phyloP scores from a whole-genome alignment of 2,329 filamentous ascomycete species.

The Cordyceps tenuipes region DNA sequence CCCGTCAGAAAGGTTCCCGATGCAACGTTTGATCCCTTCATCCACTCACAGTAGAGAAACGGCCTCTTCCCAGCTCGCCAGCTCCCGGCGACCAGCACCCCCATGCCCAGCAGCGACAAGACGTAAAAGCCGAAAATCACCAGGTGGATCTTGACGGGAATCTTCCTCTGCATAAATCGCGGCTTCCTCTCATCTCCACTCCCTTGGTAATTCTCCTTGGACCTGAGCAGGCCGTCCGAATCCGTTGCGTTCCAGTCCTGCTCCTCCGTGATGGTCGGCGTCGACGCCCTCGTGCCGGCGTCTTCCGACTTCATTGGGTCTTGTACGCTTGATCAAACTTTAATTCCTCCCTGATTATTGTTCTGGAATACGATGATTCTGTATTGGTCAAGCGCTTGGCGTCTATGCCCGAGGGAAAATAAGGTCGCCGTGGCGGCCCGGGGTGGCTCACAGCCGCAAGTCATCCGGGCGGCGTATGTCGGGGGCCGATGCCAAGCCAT shows the following conservation, averaged over 20 bases:
- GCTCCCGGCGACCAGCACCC: background rate
- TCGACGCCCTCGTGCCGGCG: background rate
- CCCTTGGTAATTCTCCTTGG: background rate
- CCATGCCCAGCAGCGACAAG: background rate
- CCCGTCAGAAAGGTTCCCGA: background rate
- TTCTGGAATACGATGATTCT: background rate
- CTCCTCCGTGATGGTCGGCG: slow-evolving; percentile 4
- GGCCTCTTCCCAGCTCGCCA: background rate
- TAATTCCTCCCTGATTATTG: background rate
- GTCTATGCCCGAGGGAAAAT: background rate
- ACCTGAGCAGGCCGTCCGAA: background rate
- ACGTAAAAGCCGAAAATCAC: slow-evolving; percentile 7
- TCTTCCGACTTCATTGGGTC: slow-evolving; percentile 1
- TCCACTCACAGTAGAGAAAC: slow-evolving; percentile 4
- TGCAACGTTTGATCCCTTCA: too few relatives aligned
- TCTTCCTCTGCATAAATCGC: background rate
- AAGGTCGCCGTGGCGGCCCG: too few relatives aligned
- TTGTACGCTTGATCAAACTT: background rate
- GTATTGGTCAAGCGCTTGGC: too few relatives aligned
- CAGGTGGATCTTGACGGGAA: background rate
- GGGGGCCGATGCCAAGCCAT: background rate
- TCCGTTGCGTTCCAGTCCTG: slow-evolving; percentile 3
- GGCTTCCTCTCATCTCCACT: background rate
- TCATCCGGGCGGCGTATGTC: background rate
- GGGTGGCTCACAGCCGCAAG: background rate